Evolutionary conservation across 257 asterid species (phyloP), one percentile per base, ranked within the genome.

Genomic region (Solanum habrochaites): DNA sequence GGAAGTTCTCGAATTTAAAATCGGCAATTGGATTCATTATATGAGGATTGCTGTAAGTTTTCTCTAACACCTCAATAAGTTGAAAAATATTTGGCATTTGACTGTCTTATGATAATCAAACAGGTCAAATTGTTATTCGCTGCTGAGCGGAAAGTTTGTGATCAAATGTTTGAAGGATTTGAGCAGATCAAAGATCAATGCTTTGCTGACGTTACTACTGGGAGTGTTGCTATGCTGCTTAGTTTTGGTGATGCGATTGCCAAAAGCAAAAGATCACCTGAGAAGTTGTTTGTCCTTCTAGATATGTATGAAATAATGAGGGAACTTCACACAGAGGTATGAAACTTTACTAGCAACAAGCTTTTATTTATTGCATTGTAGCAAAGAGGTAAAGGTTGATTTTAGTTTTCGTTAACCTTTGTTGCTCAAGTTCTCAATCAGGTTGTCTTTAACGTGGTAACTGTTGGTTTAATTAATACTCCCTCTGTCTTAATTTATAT

Each of bases 191-290:
- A 91, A 94, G 96, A 96, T 92, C 98, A 97, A 87, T 93, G 99
- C 91, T 97, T 96, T 90, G 98, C 98, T 70, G 98, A 95, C 31
- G 99, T 97, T 88, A 95, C 98, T 84, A 88, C 92, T 52, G 98
- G 98, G 73, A 97, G 99, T 91, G 99, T 97, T 52, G 96, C 98
- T 7, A 93, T 94, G 88, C 91, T 97, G 87, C 99, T 96, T 85
- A 95, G 99, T 95, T 96, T 97, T 93, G 99, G 99, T 89, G 98
- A 96, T 91, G 98, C 99, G 23, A 97, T 97, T 91, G 99, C 99
- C 88, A 94, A 91, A 93, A 96, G 99, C 96, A 97, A 97, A 91
- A 92, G 99, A 91, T 97, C 99, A 42, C 99, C 99, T 66, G 99
- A 97, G 91, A 97, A 97, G 91, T 90, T 97, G 87, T 97, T 97